A percentile compares a stretch with the other conserved stretches of the same genome.
Evolutionary conservation across 768 basidiomycete genomes (phyloP).

Genomic region (Trametes maxima): DNA sequence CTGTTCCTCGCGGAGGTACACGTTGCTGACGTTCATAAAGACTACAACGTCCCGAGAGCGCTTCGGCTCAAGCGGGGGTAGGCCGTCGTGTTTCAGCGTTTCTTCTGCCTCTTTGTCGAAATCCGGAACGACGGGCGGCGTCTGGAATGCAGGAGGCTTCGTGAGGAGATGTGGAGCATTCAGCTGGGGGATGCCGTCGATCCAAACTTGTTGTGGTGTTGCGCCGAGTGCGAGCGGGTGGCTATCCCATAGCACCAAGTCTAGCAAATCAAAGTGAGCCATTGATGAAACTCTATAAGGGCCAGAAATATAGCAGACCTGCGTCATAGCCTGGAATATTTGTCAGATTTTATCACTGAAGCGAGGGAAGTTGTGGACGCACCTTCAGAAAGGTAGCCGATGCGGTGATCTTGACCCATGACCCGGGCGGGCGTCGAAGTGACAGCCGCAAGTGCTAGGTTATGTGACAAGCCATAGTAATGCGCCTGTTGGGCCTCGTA

Average conservation of each 20-base stretch:
- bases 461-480: conserved; percentile 67
- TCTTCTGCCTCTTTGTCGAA: conserved; percentile 59
- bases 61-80: conserved; percentile 60
- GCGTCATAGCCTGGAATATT: conserved; percentile 10
- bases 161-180: conserved; percentile 44
- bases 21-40: conserved; percentile 66
- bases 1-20: conserved; percentile 43
- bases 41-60: conserved; percentile 37
- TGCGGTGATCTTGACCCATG: conserved; percentile 72
- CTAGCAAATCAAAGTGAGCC: conserved; percentile 34
- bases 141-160: conserved; percentile 61
- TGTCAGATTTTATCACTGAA: neutral
- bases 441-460: conserved; percentile 69
- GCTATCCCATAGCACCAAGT: conserved; percentile 75
- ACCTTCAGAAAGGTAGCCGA: conserved; percentile 64
- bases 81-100: conserved; percentile 60
- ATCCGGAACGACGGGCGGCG: conserved; percentile 55
- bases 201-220: conserved; percentile 81
- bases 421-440: conserved; percentile 72
- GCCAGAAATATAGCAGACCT: neutral
- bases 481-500: conserved; percentile 68
- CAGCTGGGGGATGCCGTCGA: conserved; percentile 82
- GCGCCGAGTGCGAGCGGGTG: conserved; percentile 80
- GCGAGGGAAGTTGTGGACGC: conserved; percentile 33
- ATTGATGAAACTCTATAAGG: neutral